Percentiles rank a stretch among this genome's conserved stretches.
phyloP scores from a whole-genome alignment of 75 land plant genomes.

The Cunninghamia lanceolata region DNA sequence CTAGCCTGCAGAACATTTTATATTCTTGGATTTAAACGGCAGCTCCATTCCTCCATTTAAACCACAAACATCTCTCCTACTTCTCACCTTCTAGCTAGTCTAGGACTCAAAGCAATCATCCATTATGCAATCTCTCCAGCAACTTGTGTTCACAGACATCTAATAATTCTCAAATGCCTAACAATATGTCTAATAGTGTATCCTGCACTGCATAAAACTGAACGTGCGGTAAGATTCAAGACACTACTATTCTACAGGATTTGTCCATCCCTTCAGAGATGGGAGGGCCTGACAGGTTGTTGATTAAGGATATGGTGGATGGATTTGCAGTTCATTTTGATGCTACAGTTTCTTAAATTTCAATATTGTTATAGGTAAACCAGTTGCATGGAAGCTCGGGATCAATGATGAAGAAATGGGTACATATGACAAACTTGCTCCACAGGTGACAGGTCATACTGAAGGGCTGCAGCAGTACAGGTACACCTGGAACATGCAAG shows the following conservation, averaged over 20 bases:
- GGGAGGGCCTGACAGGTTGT: background rate
- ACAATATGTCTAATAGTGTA: background rate
- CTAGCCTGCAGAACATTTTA: background rate
- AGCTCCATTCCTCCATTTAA: background rate
- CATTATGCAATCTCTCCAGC: background rate
- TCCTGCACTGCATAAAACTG: background rate
- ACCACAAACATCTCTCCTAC: background rate
- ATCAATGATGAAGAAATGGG: too few relatives aligned
- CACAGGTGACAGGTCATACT: too few relatives aligned
- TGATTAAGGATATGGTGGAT: background rate
- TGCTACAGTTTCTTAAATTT: background rate
- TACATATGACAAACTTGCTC: background rate
- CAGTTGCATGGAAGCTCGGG: background rate
- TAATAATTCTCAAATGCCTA: background rate
- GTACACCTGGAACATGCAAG: too few relatives aligned
- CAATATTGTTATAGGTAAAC: too few relatives aligned
- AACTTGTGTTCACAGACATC: too few relatives aligned
- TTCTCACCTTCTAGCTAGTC: background rate
- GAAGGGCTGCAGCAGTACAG: too few relatives aligned
- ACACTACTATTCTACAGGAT: background rate
- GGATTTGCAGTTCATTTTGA: background rate
- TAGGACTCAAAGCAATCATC: background rate
- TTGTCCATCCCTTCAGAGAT: background rate
- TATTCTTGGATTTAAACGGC: too few relatives aligned
- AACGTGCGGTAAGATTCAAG: background rate